Evolutionary conservation across 2,329 filamentous ascomycete species (phyloP).

Genomic region (Cordyceps cicadae): DNA sequence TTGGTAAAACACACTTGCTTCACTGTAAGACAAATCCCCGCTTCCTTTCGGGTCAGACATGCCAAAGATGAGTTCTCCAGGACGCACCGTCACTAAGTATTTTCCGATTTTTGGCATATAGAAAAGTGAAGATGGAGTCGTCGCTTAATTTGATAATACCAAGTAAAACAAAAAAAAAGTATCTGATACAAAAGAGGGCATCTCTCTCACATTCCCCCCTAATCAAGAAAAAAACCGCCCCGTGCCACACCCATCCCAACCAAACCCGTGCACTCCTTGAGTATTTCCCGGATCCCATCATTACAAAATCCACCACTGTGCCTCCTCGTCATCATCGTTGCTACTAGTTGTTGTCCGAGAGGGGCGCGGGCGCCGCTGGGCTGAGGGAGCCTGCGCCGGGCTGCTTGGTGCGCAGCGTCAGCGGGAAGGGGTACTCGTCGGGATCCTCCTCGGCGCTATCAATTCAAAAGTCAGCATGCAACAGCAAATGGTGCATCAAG

Average conservation of each 20-base stretch:
- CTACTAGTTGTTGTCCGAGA: slow-evolving; percentile 2
- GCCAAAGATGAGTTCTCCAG: too few relatives aligned
- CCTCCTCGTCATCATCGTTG: not conserved
- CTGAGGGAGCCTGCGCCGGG: slow-evolving; percentile 12
- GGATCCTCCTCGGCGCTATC: slow-evolving; percentile 84
- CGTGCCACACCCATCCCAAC: not conserved
- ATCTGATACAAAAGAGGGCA: slow-evolving; percentile 1
- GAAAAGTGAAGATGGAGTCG: not conserved
- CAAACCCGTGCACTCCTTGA: too few relatives aligned
- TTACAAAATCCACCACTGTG: not conserved
- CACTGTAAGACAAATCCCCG: too few relatives aligned
- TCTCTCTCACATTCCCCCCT: not conserved
- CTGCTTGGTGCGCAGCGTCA: slow-evolving; percentile 49
- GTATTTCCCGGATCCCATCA: too few relatives aligned
- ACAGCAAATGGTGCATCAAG: not conserved
- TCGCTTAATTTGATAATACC: slow-evolving; percentile 7
- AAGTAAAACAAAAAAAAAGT: slow-evolving; percentile 1
- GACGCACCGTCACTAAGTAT: not conserved
- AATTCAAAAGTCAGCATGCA: not conserved
- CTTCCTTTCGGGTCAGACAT: too few relatives aligned
- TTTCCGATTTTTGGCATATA: not conserved
- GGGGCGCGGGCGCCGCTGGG: not conserved
- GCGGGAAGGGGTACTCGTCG: slow-evolving; percentile 56
- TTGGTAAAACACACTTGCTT: too few relatives aligned
- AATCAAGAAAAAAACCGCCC: not conserved